A percentile compares a stretch with the other conserved stretches of the same genome.
Evolutionary conservation across 768 basidiomycete genomes (phyloP).

Genomic region (Boletus tomentosulus): DNA sequence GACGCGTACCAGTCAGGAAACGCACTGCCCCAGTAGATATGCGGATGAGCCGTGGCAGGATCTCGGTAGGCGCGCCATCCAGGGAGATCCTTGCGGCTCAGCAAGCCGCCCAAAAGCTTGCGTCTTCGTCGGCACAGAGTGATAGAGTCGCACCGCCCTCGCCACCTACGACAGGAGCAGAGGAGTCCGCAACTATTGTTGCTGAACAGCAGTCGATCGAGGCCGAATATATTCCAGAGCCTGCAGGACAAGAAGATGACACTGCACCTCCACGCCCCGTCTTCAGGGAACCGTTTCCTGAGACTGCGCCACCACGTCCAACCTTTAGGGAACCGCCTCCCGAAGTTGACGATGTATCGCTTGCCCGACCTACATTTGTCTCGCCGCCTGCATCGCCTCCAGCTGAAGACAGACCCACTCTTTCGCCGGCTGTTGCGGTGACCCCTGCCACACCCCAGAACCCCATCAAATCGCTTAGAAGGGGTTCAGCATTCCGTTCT

Average conservation of each 20-base stretch:
- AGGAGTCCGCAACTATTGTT: constrained; percentile 17
- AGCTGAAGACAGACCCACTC: constrained; percentile 17
- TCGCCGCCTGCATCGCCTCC: constrained; percentile 25
- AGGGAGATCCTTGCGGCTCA: constrained; percentile 71
- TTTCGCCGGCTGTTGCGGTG: constrained; percentile 34
- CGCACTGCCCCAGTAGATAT: constrained; percentile 86
- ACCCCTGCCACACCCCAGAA: constrained; percentile 51
- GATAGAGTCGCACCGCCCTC: constrained; percentile 9
- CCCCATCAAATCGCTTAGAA: constrained; percentile 40
- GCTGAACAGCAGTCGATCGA: constrained; percentile 16
- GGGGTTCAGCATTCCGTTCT: constrained; percentile 33
- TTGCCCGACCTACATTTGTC: constrained; percentile 15
- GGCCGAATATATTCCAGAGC: constrained; percentile 2
- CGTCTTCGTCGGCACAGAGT: constrained; percentile 28
- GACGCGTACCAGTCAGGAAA: constrained; percentile 78
- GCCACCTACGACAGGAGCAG: constrained; percentile 10
- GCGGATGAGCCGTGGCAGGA: constrained; percentile 74
- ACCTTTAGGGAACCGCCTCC: constrained; percentile 62
- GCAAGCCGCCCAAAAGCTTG: constrained; percentile 54
- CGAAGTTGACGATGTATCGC: constrained; percentile 43
- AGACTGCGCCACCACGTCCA: constrained; percentile 36
- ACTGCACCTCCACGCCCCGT: constrained; percentile 34
- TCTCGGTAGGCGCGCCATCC: constrained; percentile 67
- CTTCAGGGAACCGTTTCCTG: constrained; percentile 62
- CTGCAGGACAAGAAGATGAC: constrained; percentile 12